Percentiles rank a stretch among this genome's conserved stretches.
Conservation (phyloP, 1,139 yeast genomes). For the Hanseniaspora gamundiae region DNA sequence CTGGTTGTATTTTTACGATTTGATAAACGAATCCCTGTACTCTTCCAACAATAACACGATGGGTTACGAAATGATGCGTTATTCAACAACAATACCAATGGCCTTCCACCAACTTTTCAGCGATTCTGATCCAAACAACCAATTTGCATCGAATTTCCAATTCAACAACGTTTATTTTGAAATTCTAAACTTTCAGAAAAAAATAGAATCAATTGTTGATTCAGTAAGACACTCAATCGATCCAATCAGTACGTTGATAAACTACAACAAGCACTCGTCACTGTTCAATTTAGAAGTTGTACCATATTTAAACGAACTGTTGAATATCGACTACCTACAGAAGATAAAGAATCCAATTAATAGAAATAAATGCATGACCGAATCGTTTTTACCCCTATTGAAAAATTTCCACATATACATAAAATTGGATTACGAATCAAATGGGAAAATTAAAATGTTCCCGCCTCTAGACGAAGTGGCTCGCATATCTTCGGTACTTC, state of each 20-base stretch:
- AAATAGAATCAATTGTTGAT: not conserved
- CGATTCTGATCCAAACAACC: conserved; percentile 35
- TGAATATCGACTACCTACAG: conserved; percentile 3
- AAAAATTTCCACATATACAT: not conserved
- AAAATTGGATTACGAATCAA: not conserved
- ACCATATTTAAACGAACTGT: conserved; percentile 1
- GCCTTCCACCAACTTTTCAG: conserved; percentile 58
- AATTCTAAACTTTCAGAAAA: not conserved
- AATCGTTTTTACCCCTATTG: not conserved
- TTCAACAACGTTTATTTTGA: not conserved
- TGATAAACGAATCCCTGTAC: conserved; percentile 32
- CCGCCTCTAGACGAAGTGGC: not conserved
- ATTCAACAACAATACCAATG: conserved; percentile 45
- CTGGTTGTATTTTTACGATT: conserved; percentile 67
- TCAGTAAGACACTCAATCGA: not conserved
- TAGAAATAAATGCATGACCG: conserved; percentile 4
- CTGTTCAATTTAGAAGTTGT: conserved; percentile 4
- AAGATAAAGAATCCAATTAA: conserved; percentile 1
- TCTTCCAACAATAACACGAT: conserved; percentile 27
- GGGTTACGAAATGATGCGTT: conserved; percentile 36
- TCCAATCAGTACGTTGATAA: not conserved
- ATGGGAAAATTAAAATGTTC: not conserved
- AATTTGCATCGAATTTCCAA: conserved; percentile 1
- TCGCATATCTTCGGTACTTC: not conserved
- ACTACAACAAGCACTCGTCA: conserved; percentile 2